Base-by-base conservation (phyloP, 305 asterid genomes). In the Fraxinus ornus region DNA sequence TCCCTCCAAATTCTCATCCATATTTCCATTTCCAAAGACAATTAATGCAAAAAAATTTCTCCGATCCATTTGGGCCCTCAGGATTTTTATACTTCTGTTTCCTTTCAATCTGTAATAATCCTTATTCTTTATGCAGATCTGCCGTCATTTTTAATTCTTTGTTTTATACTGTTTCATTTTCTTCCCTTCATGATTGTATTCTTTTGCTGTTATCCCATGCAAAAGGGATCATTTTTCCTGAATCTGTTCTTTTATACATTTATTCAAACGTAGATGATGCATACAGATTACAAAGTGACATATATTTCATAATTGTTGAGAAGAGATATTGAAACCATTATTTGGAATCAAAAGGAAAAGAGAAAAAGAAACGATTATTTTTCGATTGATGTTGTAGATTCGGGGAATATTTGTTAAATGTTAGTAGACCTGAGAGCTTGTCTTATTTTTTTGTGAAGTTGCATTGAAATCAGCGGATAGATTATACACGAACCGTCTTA, bases 101-200 rank as follows among this genome's bases (percentile, higher is more conserved):
- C 57, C 41, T 71, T 75, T 7, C 35, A 37, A 60, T 78, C 33
- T 35, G 76, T 78, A 78, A 78, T 75, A 60, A 24, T 78, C 39
- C 71, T 9, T 22, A 44, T 28, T 77, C 80, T 44, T n/a, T 26
- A 30, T 30, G 41, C 41, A 30, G 76, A 71, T 71, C 76, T 71
- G 10, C 15, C 1, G 9, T 68, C 19, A 10, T 26, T 71, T 24
- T 30, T 15, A 28, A 12, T 26, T 30, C 12, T 30, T 71, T 32
- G 21, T 17, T 68, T 6, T 32, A 2, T 17, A 32, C 44, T 32
- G 24, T 30, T 41, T 47, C 55, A 22, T 22, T 15, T 7, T 37
- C 13, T 75, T 12, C 0, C 15, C 70, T 60, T 10, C 49, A 30
- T 24, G 4, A 10, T 37, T 36, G 60, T 22, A 75, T 75, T 75